phyloP scores from a whole-genome alignment of 176 grass and related monocot species.

The Triticum timopheevii region DNA sequence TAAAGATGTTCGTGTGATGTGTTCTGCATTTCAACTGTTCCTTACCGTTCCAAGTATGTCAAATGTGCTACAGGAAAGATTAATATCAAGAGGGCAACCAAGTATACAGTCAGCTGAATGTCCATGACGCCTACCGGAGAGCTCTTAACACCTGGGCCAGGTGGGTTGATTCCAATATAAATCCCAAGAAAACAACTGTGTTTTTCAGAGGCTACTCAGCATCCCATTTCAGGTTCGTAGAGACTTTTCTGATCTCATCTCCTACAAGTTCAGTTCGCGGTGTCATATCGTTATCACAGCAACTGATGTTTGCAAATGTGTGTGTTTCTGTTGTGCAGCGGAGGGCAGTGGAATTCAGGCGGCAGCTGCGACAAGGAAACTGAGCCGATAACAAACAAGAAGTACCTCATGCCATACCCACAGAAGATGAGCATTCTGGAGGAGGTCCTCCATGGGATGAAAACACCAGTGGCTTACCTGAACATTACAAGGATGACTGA shows the following conservation, averaged over 20 bases:
- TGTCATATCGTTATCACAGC: not conserved
- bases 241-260: constrained; percentile 7
- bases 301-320: not conserved
- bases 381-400: constrained; percentile 64
- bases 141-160: constrained; percentile 82
- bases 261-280: not conserved
- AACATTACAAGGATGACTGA: constrained; percentile 97
- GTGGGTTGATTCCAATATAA: constrained; percentile 70
- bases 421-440: constrained; percentile 66
- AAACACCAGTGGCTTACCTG: constrained; percentile 65
- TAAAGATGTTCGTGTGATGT: not conserved
- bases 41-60: constrained; percentile 19
- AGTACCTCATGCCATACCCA: constrained; percentile 61
- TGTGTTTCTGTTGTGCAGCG: constrained; percentile 36
- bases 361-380: constrained; percentile 89
- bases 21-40: constrained; percentile 5
- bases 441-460: constrained; percentile 77
- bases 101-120: constrained; percentile 67
- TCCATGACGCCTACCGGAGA: constrained; percentile 72
- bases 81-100: constrained; percentile 85
- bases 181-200: constrained; percentile 62
- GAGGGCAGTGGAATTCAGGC: constrained; percentile 94
- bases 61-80: constrained; percentile 55
- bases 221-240: constrained; percentile 74
- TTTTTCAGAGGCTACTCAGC: constrained; percentile 93